Evolutionary conservation across 2,329 filamentous ascomycete genomes (phyloP).

Genomic region (Ophiobolus disseminans): DNA sequence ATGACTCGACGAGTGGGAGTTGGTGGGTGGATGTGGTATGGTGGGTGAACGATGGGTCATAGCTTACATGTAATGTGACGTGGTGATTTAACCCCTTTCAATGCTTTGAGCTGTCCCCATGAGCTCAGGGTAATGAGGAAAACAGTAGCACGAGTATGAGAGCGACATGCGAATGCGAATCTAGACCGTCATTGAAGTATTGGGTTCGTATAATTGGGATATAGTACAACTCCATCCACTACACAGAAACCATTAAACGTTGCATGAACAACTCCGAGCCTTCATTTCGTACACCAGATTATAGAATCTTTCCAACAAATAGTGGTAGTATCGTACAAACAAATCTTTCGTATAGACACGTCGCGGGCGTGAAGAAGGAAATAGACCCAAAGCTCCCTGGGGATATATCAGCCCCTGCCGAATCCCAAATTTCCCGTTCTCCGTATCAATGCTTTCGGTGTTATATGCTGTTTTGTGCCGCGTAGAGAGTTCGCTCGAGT

Average conservation of each 20-base stretch:
- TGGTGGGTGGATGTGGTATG: not conserved
- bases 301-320: not conserved
- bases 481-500: not conserved
- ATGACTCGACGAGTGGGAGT: not conserved
- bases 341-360: slow-evolving; percentile 16
- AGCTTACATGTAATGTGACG: not conserved
- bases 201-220: slow-evolving; percentile 2
- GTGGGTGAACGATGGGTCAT: not conserved
- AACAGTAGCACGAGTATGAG: not conserved
- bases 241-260: slow-evolving; percentile 4
- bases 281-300: slow-evolving; percentile 2
- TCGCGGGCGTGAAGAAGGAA: slow-evolving; percentile 18
- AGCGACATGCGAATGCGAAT: not conserved
- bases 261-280: too few species aligned
- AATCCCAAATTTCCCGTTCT: not conserved
- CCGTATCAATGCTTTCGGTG: slow-evolving; percentile 6
- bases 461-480: slow-evolving; percentile 10
- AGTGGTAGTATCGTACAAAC: slow-evolving; percentile 21
- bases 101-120: too few species aligned
- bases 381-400: not conserved
- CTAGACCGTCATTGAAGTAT: not conserved
- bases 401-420: not conserved
- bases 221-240: slow-evolving; percentile 5
- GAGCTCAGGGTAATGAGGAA: too few species aligned
- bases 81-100: too few species aligned